Conservation (phyloP, 306 rosid genomes). For the Cicer judaicum region DNA sequence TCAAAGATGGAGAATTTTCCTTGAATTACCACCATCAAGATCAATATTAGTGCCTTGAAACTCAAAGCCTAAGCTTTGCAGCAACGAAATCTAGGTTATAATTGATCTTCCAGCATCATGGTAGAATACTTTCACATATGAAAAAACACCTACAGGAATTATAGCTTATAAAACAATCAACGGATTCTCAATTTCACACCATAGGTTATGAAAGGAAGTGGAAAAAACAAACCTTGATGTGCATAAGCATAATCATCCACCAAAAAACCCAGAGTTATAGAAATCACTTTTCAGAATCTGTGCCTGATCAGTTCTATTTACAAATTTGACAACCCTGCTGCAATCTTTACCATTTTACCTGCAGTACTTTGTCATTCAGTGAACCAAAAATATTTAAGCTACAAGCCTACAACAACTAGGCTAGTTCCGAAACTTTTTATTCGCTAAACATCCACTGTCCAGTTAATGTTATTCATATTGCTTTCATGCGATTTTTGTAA, state of each 20-base stretch:
- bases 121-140: conserved; percentile 40
- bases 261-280: conserved; percentile 45
- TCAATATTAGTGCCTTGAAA: conserved; percentile 40
- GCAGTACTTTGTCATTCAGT: conserved; percentile 56
- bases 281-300: conserved; percentile 41
- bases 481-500: conserved; percentile 65
- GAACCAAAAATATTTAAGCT: conserved; percentile 51
- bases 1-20: conserved; percentile 28
- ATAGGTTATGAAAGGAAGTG: conserved; percentile 39
- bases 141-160: conserved; percentile 37
- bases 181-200: conserved; percentile 42
- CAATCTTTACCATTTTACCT: conserved; percentile 56
- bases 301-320: conserved; percentile 55
- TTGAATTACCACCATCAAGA: conserved; percentile 36
- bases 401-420: conserved; percentile 58
- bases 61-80: conserved; percentile 39
- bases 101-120: conserved; percentile 50
- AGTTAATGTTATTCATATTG: conserved; percentile 57
- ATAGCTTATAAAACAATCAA: conserved; percentile 38
- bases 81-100: conserved; percentile 38
- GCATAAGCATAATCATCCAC: conserved; percentile 50
- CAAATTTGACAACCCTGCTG: conserved; percentile 64
- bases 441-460: conserved; percentile 76
- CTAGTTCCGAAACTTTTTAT: conserved; percentile 44
- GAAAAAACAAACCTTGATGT: conserved; percentile 48